phyloP scores from a whole-genome alignment of 768 basidiomycete genomes.

The Sarcomyxa edulis region DNA sequence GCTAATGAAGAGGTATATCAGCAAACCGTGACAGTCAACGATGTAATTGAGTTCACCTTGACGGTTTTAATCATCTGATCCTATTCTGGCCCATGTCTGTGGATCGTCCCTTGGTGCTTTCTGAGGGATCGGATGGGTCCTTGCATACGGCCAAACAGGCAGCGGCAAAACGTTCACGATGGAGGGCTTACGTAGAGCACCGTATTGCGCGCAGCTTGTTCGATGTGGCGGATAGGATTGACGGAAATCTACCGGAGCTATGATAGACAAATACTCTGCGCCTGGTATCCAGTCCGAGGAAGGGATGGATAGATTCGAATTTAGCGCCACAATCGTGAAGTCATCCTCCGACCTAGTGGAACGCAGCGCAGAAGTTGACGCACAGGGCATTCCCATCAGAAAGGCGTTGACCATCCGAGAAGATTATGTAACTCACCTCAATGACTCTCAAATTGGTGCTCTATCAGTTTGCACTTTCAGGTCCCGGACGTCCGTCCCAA shows the following conservation, averaged over 20 bases:
- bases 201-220: conserved; percentile 29
- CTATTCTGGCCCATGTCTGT: conserved; percentile 16
- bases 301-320: conserved; percentile 20
- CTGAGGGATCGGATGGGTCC: conserved; percentile 67
- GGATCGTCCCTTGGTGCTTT: conserved; percentile 23
- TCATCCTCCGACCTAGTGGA: conserved; percentile 24
- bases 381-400: conserved; percentile 17
- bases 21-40: conserved; percentile 22
- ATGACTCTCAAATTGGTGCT: background rate
- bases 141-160: conserved; percentile 96
- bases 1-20: conserved; percentile 29
- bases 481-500: conserved; percentile 23
- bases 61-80: background rate
- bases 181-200: conserved; percentile 62
- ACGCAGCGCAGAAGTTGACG: conserved; percentile 15
- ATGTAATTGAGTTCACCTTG: conserved; percentile 15
- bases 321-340: conserved; percentile 27
- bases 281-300: background rate
- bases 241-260: conserved; percentile 5
- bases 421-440: conserved; percentile 18
- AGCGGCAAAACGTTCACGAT: conserved; percentile 88
- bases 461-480: conserved; percentile 1
- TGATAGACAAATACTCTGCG: background rate
- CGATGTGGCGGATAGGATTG: conserved; percentile 14
- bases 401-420: conserved; percentile 24